Evolutionary conservation across 768 basidiomycete species (phyloP).

Genomic region (Phylloporus sp.): DNA sequence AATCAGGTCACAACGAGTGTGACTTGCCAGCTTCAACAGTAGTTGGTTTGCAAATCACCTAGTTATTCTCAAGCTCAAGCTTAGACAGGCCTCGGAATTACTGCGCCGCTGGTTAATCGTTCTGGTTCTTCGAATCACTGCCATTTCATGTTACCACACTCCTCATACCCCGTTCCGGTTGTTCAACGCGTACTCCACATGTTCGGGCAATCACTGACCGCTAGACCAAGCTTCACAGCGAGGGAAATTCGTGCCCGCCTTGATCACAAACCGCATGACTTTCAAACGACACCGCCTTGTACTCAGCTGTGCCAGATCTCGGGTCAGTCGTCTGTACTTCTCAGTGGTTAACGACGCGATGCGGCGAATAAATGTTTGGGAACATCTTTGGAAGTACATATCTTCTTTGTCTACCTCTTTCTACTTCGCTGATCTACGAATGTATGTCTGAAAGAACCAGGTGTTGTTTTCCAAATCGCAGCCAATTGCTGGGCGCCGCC

Average conservation of each 20-base stretch:
- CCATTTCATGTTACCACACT: conserved; percentile 18
- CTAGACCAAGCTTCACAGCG: conserved; percentile 24
- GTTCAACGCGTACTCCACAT: conserved; percentile 34
- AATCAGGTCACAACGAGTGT: conserved; percentile 4
- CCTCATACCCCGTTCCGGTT: conserved; percentile 25
- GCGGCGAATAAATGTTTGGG: neutral
- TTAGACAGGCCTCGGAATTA: conserved; percentile 1
- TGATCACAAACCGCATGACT: conserved; percentile 19
- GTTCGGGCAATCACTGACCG: conserved; percentile 27
- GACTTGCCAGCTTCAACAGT: neutral
- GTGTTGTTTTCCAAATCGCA: conserved; percentile 9
- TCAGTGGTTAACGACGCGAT: conserved; percentile 1
- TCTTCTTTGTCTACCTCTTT: neutral
- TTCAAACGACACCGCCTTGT: conserved; percentile 18
- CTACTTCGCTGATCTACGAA: neutral
- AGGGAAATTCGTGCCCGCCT: conserved; percentile 22
- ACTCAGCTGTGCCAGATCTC: conserved; percentile 8
- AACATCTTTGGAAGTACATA: conserved; percentile 4
- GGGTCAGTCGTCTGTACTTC: conserved; percentile 4
- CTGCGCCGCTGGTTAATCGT: conserved; percentile 11
- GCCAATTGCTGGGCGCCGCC: conserved; percentile 16
- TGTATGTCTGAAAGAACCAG: neutral
- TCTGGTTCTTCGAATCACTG: conserved; percentile 14
- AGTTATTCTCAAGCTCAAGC: neutral
- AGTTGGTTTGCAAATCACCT: conserved; percentile 4